Percentiles rank a stretch among this genome's conserved stretches.
These are phyloP conservation scores for Pseudoscleropodium purum DNA, from an alignment of 225 moss, liverwort and hornwort species.

Conservation along the genomic window DNA sequence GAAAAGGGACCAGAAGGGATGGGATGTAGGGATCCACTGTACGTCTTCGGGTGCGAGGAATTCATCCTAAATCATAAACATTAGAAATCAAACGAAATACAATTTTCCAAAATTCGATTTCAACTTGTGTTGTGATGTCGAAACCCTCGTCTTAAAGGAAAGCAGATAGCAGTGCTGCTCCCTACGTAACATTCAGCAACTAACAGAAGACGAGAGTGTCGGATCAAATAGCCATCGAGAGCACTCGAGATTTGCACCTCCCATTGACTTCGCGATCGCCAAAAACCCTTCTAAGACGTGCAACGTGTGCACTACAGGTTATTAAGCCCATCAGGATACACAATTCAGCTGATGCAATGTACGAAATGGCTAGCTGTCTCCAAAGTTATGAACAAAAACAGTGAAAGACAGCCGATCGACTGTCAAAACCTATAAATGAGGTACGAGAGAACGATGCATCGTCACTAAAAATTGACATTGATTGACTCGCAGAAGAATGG, in stretches of 20 bases:
- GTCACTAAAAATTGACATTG: neutral
- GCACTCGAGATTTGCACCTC: neutral
- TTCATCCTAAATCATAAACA: neutral
- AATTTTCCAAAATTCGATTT: neutral
- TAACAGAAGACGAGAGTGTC: neutral
- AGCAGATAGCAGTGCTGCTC: neutral
- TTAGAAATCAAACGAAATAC: neutral
- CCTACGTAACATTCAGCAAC: neutral
- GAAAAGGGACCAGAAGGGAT: neutral
- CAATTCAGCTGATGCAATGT: conserved; percentile 6
- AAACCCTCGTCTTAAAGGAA: neutral
- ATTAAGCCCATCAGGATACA: neutral
- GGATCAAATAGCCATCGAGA: neutral
- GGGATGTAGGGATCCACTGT: neutral
- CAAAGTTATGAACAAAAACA: neutral
- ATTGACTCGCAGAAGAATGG: neutral
- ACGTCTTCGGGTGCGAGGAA: neutral
- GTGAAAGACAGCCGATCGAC: neutral
- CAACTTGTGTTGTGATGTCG: neutral
- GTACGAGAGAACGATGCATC: neutral
- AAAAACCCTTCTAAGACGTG: neutral
- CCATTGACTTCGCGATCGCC: neutral
- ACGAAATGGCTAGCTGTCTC: neutral
- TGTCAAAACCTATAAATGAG: neutral
- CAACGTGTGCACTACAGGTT: neutral